phyloP scores from a whole-genome alignment of 345 rosid genomes.

The Excoecaria cochinchinensis region DNA sequence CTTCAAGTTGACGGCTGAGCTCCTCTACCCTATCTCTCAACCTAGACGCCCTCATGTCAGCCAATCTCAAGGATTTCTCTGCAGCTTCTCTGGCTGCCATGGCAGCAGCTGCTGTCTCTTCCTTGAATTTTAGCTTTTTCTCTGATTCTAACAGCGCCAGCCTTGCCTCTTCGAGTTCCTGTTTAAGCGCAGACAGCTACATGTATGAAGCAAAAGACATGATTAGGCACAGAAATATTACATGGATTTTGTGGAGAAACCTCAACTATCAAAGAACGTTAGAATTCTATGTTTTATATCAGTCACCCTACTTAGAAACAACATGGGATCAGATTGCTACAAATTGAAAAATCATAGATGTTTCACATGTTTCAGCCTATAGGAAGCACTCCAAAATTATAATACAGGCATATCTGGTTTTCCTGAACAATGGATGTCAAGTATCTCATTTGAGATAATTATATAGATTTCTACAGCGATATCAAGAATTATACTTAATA shows the following conservation, averaged over 20 bases:
- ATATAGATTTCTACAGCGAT: neutral
- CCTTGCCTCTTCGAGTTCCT: slow-evolving; percentile 88
- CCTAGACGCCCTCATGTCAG: slow-evolving; percentile 83
- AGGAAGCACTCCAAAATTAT: neutral
- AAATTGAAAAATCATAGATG: neutral
- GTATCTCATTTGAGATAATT: neutral
- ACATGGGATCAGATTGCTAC: neutral
- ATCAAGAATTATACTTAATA: neutral
- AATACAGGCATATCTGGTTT: neutral
- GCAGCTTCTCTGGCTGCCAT: slow-evolving; percentile 99
- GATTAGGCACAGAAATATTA: neutral
- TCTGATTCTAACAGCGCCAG: slow-evolving; percentile 69
- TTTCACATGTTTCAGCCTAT: slow-evolving; percentile 1
- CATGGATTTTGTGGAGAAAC: neutral
- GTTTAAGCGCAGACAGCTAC: slow-evolving; percentile 65
- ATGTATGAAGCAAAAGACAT: slow-evolving; percentile 17
- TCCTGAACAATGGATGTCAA: neutral
- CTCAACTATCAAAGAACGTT: neutral
- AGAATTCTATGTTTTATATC: neutral
- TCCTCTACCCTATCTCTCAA: slow-evolving; percentile 91
- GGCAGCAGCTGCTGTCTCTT: slow-evolving; percentile 94
- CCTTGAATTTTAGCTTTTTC: slow-evolving; percentile 90
- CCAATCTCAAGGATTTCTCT: slow-evolving; percentile 82
- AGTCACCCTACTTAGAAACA: neutral
- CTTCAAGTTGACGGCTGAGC: slow-evolving; percentile 80